These are phyloP conservation scores for Quercus alba DNA, from an alignment of 306 rosid species.

Conservation along the genomic window DNA sequence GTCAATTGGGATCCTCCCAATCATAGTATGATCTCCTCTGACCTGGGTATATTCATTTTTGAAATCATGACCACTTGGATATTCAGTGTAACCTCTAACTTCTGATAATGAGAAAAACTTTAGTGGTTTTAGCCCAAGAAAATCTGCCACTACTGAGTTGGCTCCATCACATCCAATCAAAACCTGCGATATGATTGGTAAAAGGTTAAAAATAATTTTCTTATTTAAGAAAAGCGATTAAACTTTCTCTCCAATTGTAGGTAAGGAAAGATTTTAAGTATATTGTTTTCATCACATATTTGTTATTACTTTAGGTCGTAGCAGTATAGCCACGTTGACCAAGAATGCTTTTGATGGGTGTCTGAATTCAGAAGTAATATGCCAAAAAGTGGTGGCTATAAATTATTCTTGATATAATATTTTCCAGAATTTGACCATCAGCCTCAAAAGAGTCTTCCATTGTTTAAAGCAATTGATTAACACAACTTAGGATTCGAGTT, in stretches of 20 bases:
- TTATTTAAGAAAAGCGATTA: neutral
- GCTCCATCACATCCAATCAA: slow-evolving; percentile 39
- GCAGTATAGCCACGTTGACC: too few species aligned
- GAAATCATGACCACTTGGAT: slow-evolving; percentile 19
- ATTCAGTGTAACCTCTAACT: slow-evolving; percentile 24
- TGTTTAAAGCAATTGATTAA: neutral
- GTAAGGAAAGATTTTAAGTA: too few species aligned
- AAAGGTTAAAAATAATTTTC: neutral
- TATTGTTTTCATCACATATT: neutral
- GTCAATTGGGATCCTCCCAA: slow-evolving; percentile 19
- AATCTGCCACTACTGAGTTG: slow-evolving; percentile 22
- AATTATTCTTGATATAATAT: too few species aligned
- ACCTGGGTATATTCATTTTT: slow-evolving; percentile 1
- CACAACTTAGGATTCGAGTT: neutral
- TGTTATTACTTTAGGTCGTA: too few species aligned
- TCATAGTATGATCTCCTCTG: neutral
- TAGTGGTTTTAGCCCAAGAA: slow-evolving; percentile 18
- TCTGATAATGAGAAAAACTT: neutral
- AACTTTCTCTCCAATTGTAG: neutral
- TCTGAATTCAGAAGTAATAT: too few species aligned
- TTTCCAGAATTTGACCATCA: neutral
- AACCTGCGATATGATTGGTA: slow-evolving; percentile 2
- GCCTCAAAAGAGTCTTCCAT: neutral
- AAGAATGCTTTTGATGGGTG: too few species aligned
- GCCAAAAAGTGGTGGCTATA: too few species aligned